Conservation (phyloP, 2,329 filamentous ascomycete genomes). For the Fusarium hostae region DNA sequence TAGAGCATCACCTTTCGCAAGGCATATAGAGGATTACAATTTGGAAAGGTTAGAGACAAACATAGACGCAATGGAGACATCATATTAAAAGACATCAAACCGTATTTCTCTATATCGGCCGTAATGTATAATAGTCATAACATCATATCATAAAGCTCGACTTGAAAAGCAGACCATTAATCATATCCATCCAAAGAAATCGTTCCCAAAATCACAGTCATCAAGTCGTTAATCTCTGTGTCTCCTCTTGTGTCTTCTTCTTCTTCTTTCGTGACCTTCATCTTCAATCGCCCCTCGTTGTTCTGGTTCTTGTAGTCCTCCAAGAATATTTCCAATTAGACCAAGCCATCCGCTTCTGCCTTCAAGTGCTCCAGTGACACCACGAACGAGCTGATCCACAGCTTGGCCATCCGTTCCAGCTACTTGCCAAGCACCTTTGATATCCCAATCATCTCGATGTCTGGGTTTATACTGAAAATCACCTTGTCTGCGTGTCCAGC, state of each 20-base stretch:
- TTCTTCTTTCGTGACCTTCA: conserved; percentile 30
- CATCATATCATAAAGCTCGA: conserved; percentile 38
- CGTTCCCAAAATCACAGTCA: conserved; percentile 27
- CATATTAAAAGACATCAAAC: conserved; percentile 26
- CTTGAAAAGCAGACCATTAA: conserved; percentile 25
- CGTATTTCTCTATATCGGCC: conserved; percentile 42
- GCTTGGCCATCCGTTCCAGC: conserved; percentile 56
- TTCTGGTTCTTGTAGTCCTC: conserved; percentile 31
- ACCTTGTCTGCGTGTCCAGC: conserved; percentile 54
- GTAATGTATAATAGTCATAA: conserved; percentile 44
- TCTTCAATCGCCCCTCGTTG: conserved; percentile 27
- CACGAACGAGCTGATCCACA: conserved; percentile 51
- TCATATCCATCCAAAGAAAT: conserved; percentile 32
- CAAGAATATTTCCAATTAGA: conserved; percentile 48
- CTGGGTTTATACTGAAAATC: conserved; percentile 55
- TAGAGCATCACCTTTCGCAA: not conserved
- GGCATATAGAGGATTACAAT: not conserved
- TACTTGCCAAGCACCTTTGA: conserved; percentile 58
- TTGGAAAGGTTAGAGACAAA: not conserved
- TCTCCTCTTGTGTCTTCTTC: conserved; percentile 26
- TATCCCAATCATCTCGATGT: conserved; percentile 49
- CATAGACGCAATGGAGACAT: not conserved
- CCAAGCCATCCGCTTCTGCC: conserved; percentile 48
- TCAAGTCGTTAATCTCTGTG: conserved; percentile 40
- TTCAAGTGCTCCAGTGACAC: conserved; percentile 45